A percentile compares a stretch with the other conserved stretches of the same genome.
phyloP scores from a whole-genome alignment of 176 grass and related monocot genomes.

The Musa beccarii region DNA sequence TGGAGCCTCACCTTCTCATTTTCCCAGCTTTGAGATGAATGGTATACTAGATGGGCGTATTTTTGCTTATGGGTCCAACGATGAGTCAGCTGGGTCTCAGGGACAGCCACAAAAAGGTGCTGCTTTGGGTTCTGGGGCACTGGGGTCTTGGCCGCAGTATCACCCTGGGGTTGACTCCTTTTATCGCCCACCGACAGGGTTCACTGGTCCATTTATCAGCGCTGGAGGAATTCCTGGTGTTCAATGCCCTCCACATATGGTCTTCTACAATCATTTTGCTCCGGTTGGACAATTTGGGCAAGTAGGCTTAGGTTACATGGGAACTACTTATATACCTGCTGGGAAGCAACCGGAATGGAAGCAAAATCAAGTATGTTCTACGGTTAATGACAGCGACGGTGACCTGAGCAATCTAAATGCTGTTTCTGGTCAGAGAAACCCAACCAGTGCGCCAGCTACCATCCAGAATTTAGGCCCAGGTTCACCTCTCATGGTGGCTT shows the following conservation, averaged over 20 bases:
- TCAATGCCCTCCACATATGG: constrained; percentile 89
- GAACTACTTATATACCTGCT: constrained; percentile 68
- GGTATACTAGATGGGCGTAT: constrained; percentile 55
- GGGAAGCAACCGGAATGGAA: constrained; percentile 96
- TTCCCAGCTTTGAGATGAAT: constrained; percentile 91
- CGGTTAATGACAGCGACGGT: constrained; percentile 42
- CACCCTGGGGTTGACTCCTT: constrained; percentile 70
- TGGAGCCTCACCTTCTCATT: constrained; percentile 65
- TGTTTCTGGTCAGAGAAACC: constrained; percentile 46
- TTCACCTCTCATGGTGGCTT: constrained; percentile 74
- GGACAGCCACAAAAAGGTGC: constrained; percentile 61
- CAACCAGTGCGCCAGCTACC: constrained; percentile 30
- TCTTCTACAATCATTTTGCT: constrained; percentile 92
- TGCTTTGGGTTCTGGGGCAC: constrained; percentile 41
- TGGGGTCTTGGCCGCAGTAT: constrained; percentile 70
- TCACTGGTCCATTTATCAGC: constrained; percentile 68
- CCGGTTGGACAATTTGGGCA: constrained; percentile 88
- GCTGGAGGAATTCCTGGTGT: constrained; percentile 78
- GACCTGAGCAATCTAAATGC: constrained; percentile 58
- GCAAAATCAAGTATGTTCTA: constrained; percentile 49
- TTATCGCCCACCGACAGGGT: constrained; percentile 72
- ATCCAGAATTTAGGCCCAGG: constrained; percentile 54
- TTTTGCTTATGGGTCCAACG: constrained; percentile 69
- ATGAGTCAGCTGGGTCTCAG: constrained; percentile 62
- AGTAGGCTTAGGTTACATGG: constrained; percentile 92